A percentile compares a stretch with the other conserved stretches of the same genome.
Evolutionary conservation across 805 yeast species (phyloP).

Genomic region (Saccharomycopsis guyanensis): DNA sequence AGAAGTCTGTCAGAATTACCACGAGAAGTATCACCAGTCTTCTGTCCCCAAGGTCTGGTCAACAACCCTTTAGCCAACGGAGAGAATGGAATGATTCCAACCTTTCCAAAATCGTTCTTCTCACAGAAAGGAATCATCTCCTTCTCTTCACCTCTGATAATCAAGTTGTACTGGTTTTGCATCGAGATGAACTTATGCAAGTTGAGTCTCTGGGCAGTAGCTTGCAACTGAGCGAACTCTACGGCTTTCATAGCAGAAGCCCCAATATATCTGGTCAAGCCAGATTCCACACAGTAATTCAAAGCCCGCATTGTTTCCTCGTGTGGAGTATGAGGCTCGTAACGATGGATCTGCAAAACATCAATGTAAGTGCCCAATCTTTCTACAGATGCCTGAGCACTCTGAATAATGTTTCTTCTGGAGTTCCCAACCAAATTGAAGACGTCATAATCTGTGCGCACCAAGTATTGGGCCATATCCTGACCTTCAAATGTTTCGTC

Average conservation of each 20-base stretch:
- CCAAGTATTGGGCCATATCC: background rate
- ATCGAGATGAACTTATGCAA: constrained; percentile 54
- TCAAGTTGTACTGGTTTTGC: constrained; percentile 50
- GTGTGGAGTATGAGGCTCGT: constrained; percentile 40
- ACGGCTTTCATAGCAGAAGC: constrained; percentile 54
- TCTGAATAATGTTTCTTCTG: constrained; percentile 41
- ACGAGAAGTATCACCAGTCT: constrained; percentile 5
- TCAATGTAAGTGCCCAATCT: constrained; percentile 48
- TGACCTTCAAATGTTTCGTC: constrained; percentile 24
- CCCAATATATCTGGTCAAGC: constrained; percentile 48
- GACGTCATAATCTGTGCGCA: no score
- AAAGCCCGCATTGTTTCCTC: constrained; percentile 51
- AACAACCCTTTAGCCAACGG: constrained; percentile 50
- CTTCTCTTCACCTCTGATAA: constrained; percentile 58
- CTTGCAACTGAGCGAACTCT: constrained; percentile 49
- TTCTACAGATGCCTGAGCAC: constrained; percentile 33
- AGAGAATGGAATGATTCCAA: constrained; percentile 53
- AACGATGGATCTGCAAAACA: constrained; percentile 49
- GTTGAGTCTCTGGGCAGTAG: constrained; percentile 44
- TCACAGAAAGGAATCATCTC: constrained; percentile 52
- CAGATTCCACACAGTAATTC: constrained; percentile 41
- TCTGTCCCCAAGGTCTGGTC: constrained; percentile 41
- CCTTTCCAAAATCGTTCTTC: constrained; percentile 34
- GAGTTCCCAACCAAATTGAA: constrained; percentile 35
- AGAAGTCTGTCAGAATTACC: background rate